Conservation (phyloP, 1,139 yeast genomes). For the Debaryomycetaceae sp. region DNA sequence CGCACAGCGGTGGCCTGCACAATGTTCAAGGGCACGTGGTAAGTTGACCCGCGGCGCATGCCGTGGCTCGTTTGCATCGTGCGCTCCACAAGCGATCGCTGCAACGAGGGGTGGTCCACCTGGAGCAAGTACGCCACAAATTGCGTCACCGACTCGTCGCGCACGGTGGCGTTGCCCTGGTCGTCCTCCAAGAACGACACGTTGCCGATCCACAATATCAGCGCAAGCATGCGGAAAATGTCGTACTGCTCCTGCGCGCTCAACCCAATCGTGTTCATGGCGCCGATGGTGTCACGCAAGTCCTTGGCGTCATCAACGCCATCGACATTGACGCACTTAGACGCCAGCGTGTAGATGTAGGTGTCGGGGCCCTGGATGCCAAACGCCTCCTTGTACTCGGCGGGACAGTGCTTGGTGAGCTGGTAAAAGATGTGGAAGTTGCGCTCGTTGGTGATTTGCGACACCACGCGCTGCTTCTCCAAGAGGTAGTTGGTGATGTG, state of each 20-base stretch:
- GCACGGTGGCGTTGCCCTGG: conserved; percentile 76
- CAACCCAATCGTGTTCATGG: conserved; percentile 87
- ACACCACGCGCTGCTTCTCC: conserved; percentile 93
- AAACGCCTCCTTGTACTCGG: conserved; percentile 71
- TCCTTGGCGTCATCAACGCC: conserved; percentile 83
- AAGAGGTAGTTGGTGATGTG: conserved; percentile 91
- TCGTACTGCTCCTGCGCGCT: conserved; percentile 81
- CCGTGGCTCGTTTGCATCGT: conserved; percentile 89
- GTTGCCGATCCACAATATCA: conserved; percentile 93
- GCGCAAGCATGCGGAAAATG: conserved; percentile 79
- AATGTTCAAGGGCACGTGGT: conserved; percentile 87
- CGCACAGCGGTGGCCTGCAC: conserved; percentile 94
- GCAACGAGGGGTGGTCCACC: conserved; percentile 65
- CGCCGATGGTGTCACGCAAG: conserved; percentile 72
- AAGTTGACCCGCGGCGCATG: conserved; percentile 84
- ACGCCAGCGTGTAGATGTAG: conserved; percentile 81
- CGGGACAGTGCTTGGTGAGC: conserved; percentile 87
- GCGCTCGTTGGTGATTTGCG: conserved; percentile 88
- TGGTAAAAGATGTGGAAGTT: conserved; percentile 97
- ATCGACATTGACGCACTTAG: conserved; percentile 81
- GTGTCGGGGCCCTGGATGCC: conserved; percentile 95
- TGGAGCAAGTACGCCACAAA: conserved; percentile 90
- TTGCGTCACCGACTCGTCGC: conserved; percentile 85
- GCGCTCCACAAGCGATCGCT: conserved; percentile 70
- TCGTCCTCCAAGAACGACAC: conserved; percentile 81